A percentile compares a stretch with the other conserved stretches of the same genome.
Evolutionary conservation across 1,284 basidiomycete genomes (phyloP).

Genomic region (Moesziomyces parantarcticus): DNA sequence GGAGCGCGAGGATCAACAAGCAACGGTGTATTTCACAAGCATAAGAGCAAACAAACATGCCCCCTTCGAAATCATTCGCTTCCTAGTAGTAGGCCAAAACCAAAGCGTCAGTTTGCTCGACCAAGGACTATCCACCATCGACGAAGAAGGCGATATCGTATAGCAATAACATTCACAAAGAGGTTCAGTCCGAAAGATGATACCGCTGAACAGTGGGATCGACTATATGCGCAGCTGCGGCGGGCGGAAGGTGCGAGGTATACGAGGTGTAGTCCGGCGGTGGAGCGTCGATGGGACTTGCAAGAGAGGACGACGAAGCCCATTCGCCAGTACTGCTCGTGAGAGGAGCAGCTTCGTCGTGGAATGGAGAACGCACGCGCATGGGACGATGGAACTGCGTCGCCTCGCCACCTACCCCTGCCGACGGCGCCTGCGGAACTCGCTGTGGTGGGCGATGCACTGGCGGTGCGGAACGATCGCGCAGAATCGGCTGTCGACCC

Average conservation of each 20-base stretch:
- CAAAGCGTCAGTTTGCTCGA: constrained; percentile 32
- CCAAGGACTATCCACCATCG: background rate
- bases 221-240: background rate
- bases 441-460: too few relatives aligned
- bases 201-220: constrained; percentile 25
- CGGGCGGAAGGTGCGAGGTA: background rate
- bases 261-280: constrained; percentile 25
- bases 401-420: constrained; percentile 2
- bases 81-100: constrained; percentile 47
- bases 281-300: constrained; percentile 11
- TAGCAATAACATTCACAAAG: background rate
- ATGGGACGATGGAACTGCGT: constrained; percentile 44
- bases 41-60: constrained; percentile 41
- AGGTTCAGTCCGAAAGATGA: constrained; percentile 19
- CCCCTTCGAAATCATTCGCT: constrained; percentile 56
- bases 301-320: constrained; percentile 4
- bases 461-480: background rate
- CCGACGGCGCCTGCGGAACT: background rate
- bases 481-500: constrained; percentile 7
- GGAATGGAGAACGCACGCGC: constrained; percentile 8
- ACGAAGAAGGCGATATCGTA: constrained; percentile 24
- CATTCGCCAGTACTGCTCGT: constrained; percentile 19
- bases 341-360: constrained; percentile 1
- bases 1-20: background rate
- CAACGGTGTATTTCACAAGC: constrained; percentile 59